These are phyloP conservation scores for Saccharomyces jurei DNA, from an alignment of 805 yeast species.

Conservation along the genomic window DNA sequence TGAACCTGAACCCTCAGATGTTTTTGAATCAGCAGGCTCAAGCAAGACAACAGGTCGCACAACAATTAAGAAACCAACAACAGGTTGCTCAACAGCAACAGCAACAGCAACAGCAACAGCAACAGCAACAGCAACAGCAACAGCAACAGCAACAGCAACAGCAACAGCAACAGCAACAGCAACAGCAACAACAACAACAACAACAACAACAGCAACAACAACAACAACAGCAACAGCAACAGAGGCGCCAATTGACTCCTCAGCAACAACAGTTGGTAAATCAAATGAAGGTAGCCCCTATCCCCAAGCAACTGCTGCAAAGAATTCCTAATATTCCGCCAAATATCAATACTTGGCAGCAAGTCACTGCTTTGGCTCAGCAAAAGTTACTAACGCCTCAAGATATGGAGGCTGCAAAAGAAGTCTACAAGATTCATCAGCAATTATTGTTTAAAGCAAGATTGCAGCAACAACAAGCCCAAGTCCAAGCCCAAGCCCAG, in stretches of 20 bases:
- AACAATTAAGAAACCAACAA: conserved; percentile 32
- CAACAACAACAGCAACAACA: conserved; percentile 18
- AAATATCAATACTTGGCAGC: conserved; percentile 70
- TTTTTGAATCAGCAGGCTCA: conserved; percentile 44
- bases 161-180: conserved; percentile 14
- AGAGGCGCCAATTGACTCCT: conserved; percentile 17
- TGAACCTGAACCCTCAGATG: conserved; percentile 31
- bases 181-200: conserved; percentile 18
- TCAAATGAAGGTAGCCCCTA: conserved; percentile 55
- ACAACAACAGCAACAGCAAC: conserved; percentile 19
- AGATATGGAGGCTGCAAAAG: conserved; percentile 26
- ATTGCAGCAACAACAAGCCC: conserved; percentile 29
- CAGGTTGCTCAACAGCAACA: conserved; percentile 13
- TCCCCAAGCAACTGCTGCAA: conserved; percentile 30
- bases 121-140: conserved; percentile 17
- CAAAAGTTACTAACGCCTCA: conserved; percentile 28
- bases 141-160: conserved; percentile 20
- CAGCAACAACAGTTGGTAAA: conserved; percentile 30
- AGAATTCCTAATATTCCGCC: conserved; percentile 42
- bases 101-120: conserved; percentile 18
- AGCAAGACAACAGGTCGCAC: conserved; percentile 44
- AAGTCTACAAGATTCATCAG: conserved; percentile 54
- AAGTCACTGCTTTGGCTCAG: conserved; percentile 27
- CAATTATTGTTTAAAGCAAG: conserved; percentile 45
- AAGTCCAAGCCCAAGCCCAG: conserved; percentile 3